A percentile compares a stretch with the other conserved stretches of the same genome.
phyloP scores from a whole-genome alignment of 306 rosid genomes.

The Lathyrus tuberosus region DNA sequence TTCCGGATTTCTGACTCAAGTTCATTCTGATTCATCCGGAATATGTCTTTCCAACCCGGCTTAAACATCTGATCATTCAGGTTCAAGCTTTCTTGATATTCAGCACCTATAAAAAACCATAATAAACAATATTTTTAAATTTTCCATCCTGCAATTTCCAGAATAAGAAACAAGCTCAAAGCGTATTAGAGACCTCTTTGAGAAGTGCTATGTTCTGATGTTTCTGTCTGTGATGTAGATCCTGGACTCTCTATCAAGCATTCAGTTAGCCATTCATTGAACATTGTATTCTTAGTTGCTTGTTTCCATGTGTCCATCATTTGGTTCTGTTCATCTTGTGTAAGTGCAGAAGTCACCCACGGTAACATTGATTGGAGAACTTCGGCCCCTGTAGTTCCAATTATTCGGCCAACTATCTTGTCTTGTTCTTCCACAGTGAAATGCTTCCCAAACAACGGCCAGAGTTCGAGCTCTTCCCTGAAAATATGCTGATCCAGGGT shows the following conservation, averaged over 20 bases:
- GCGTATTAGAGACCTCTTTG: slow-evolving; percentile 61
- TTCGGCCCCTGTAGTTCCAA: slow-evolving; percentile 99
- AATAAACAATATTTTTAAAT: slow-evolving; percentile 29
- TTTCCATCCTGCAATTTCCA: slow-evolving; percentile 31
- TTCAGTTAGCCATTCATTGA: slow-evolving; percentile 97
- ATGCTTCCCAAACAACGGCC: slow-evolving; percentile 95
- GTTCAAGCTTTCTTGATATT: slow-evolving; percentile 81
- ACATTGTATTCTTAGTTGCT: slow-evolving; percentile 98
- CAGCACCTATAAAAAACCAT: slow-evolving; percentile 57
- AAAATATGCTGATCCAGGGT: slow-evolving; percentile 95
- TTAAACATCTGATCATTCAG: slow-evolving; percentile 94
- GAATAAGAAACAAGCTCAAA: slow-evolving; percentile 32
- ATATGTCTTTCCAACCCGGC: slow-evolving; percentile 99
- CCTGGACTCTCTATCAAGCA: slow-evolving; percentile 88
- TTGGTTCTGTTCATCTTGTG: slow-evolving; percentile 94
- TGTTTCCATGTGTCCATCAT: slow-evolving; percentile 99
- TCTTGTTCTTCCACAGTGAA: slow-evolving; percentile 98
- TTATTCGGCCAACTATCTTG: slow-evolving; percentile 90
- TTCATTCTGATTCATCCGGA: slow-evolving; percentile 98
- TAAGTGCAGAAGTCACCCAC: slow-evolving; percentile 98
- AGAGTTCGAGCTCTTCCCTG: slow-evolving; percentile 95
- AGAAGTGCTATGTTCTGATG: slow-evolving; percentile 54
- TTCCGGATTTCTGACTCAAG: slow-evolving; percentile 96
- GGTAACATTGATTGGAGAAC: slow-evolving; percentile 99
- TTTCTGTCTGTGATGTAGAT: slow-evolving; percentile 55